phyloP scores from a whole-genome alignment of 139 green algal species.

The Haematococcus lacustris region DNA sequence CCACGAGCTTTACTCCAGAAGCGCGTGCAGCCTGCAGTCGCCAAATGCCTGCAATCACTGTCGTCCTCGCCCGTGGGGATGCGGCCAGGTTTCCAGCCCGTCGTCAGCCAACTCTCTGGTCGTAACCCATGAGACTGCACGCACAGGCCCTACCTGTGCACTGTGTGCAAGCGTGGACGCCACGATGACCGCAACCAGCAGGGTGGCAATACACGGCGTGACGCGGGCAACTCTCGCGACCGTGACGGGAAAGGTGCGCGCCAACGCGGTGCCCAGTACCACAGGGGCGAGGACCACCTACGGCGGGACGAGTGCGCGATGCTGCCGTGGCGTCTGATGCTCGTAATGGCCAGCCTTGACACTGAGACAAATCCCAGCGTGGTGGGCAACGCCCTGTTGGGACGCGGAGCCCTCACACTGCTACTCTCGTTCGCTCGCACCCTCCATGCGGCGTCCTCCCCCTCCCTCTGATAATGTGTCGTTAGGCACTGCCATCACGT shows the following conservation, averaged over 20 bases:
- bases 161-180: conserved; percentile 51
- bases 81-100: background rate
- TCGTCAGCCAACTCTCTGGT: background rate
- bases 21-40: conserved; percentile 13
- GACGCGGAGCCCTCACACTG: too few species aligned
- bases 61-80: too few species aligned
- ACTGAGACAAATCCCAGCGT: too few species aligned
- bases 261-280: conserved; percentile 45
- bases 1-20: conserved; percentile 39
- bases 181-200: conserved; percentile 52
- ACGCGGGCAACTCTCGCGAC: conserved; percentile 31
- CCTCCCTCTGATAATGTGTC: too few species aligned
- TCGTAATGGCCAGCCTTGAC: too few species aligned
- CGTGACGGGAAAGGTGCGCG: conserved; percentile 38
- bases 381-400: too few species aligned
- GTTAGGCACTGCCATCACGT: too few species aligned
- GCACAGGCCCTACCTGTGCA: conserved; percentile 35
- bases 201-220: conserved; percentile 41
- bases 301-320: background rate
- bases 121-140: too few species aligned
- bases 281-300: conserved; percentile 75
- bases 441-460: too few species aligned
- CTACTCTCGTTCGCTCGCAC: too few species aligned
- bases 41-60: too few species aligned
- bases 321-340: too few species aligned